Base-by-base conservation (phyloP, 1,139 yeast species). In the Blastobotrys elegans region DNA sequence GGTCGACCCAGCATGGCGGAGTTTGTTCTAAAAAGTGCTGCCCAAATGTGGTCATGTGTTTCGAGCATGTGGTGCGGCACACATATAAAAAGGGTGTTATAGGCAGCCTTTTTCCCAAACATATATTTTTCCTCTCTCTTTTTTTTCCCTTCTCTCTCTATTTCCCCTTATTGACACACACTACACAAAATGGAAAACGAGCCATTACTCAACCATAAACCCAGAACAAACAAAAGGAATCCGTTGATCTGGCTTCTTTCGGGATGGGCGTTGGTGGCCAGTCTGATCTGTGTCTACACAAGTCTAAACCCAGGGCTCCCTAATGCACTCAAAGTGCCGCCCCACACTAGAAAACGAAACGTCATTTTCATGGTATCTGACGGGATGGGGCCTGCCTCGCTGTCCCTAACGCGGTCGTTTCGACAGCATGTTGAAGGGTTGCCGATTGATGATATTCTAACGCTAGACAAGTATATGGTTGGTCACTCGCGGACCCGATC, bases 301-400 rank as follows among this genome's bases (percentile, higher is more conserved):
- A 18, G 37, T 11, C 24, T 44, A 10, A 20, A 44, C 37, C 41
- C 43, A 20, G 8, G 31, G 24, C 24, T 29, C 2, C 34, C 18
- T 13, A 8, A 17, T 6, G 11, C 36, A 13, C 14, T 18, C 4
- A 33, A 11, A 18, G n/a, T 14, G 13, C 35, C 41, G 5, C 40
- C 39, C 5, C 34, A 21, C 8, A 29, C 34, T 7, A 49, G 48
- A 33, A 66, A 66, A 56, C 79, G 77, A 58, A 87, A 87, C 58
- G 75, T 87, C 47, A 83, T 88, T 43, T 84, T 88, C 70, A 80
- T 87, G 79, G 94, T 88, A 18, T 82, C 95, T 1, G 96, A 88
- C 64, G 96, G 96, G 22, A 86, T 87, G 84, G 96, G 96, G 0
- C 95, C 95, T 1, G 84, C 94, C 0, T 81, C 92, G 2, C 64